Base-by-base conservation (phyloP, 352 stramenopile genomes). In the Globisporangium orthogonon region DNA sequence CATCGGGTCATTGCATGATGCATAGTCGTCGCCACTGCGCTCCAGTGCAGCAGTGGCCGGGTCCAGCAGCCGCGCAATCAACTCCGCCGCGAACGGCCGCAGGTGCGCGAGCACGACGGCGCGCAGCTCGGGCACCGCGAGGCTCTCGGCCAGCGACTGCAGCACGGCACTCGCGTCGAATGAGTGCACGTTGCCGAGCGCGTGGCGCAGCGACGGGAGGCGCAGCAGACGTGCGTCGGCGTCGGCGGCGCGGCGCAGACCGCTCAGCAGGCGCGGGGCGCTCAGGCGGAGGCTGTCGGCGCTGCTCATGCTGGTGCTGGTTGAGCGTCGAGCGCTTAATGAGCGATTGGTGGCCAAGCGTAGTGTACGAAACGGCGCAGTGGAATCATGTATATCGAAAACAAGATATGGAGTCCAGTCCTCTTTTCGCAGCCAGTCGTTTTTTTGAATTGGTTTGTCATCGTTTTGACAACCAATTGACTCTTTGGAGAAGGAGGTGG, bases 21-120 rank as follows among this genome's bases (percentile, higher is more conserved):
- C 39, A 31, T 56, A 60, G 15, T 30, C 59, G 52, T 43, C 13
- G 37, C 37, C 37, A 14, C 39, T 37, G 47, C 14, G 44, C 44
- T 49, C 44, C 4, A 49, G 28, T 10, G 28, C 44, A 18, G 44
- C 44, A 11, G 44, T 49, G n/a, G 58, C 62, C 11, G 75, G 70
- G 54, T 91, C 74, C 40, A 81, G 68, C 13, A 95, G 62, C 4
- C 79, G 82, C 48, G 73, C 73, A 45, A 88, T 66, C 43, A 94
- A 61, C 44, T 95, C 86, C 52, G 91, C 60, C 28, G 79, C 50
- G 46, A 91, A 95, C 33, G 83, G 74, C 17, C 80, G 74, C 43
- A 95, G 60, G 53, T 91, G 60, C 54, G 78, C 69, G 30, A 91
- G 58, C 17, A 91, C 61, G 7, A 69, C 39, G 46, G 50, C 62